Percentiles rank a stretch among this genome's conserved stretches.
These are phyloP conservation scores for Clarireedia paspali DNA, from an alignment of 2,329 filamentous ascomycete genomes.

Conservation along the genomic window DNA sequence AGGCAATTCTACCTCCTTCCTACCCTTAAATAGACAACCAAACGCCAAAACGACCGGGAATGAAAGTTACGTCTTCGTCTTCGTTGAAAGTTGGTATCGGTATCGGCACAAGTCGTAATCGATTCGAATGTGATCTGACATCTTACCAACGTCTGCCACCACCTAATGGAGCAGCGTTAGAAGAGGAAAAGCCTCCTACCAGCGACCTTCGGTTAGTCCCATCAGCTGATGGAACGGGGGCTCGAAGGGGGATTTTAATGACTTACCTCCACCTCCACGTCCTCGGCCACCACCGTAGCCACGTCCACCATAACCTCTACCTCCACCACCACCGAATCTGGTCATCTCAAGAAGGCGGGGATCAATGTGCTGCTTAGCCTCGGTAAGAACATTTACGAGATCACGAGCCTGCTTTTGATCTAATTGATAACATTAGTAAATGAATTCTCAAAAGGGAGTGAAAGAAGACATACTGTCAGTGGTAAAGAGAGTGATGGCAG, in stretches of 20 bases:
- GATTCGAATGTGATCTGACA: constrained; percentile 4
- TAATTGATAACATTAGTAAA: constrained; percentile 32
- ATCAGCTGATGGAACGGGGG: constrained; percentile 29
- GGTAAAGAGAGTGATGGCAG: constrained; percentile 97
- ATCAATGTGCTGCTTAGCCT: constrained; percentile 97
- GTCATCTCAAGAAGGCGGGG: constrained; percentile 94
- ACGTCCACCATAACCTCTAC: constrained; percentile 23
- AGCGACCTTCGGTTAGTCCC: constrained; percentile 31
- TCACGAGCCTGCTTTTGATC: constrained; percentile 95
- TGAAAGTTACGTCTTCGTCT: constrained; percentile 18
- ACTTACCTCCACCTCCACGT: constrained; percentile 37
- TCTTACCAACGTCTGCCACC: constrained; percentile 48
- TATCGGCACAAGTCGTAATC: constrained; percentile 9
- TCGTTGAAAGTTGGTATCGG: constrained; percentile 15
- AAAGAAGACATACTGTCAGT: constrained; percentile 78
- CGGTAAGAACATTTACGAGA: constrained; percentile 82
- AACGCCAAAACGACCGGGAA: constrained; percentile 29
- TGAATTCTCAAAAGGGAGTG: constrained; percentile 7
- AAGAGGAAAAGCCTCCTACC: constrained; percentile 45
- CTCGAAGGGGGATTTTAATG: constrained; percentile 8
- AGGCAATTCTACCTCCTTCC: constrained; percentile 21
- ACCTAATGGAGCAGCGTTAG: constrained; percentile 51
- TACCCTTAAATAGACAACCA: constrained; percentile 16
- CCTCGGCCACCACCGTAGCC: constrained; percentile 51
- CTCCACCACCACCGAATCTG: constrained; percentile 62